phyloP scores from a whole-genome alignment of 192 early-diverging fungal species.

The Thamnidium elegans region DNA sequence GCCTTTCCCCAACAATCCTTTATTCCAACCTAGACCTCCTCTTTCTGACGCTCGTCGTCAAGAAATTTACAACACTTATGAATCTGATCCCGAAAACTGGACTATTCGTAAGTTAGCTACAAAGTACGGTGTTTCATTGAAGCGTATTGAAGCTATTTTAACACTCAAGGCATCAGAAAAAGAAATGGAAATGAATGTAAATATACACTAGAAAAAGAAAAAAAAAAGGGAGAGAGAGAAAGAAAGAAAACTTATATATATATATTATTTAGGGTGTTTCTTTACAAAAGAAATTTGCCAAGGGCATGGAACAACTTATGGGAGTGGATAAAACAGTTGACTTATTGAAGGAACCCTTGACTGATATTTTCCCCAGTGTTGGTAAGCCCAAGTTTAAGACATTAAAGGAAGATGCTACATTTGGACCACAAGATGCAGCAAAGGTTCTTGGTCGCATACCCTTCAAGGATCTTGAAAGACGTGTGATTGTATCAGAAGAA shows the following conservation, averaged over 20 bases:
- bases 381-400: constrained; percentile 76
- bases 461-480: constrained; percentile 42
- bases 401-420: constrained; percentile 74
- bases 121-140: constrained; percentile 71
- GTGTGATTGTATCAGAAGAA: constrained; percentile 27
- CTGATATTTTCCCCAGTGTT: constrained; percentile 54
- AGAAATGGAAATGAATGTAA: constrained; percentile 65
- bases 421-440: constrained; percentile 79
- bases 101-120: constrained; percentile 72
- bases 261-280: constrained; percentile 39
- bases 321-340: constrained; percentile 43
- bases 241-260: background rate
- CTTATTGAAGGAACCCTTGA: constrained; percentile 51
- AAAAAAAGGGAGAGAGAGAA: background rate
- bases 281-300: constrained; percentile 66
- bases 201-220: background rate
- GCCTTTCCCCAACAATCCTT: constrained; percentile 92
- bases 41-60: constrained; percentile 64
- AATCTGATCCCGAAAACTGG: constrained; percentile 50
- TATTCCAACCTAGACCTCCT: constrained; percentile 77
- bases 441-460: constrained; percentile 68
- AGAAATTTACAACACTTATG: constrained; percentile 70
- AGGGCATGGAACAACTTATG: constrained; percentile 85
- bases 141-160: constrained; percentile 87
- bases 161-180: constrained; percentile 80